Evolutionary conservation across 2,329 filamentous ascomycete species (phyloP).

Genomic region (Fusarium multiceps): DNA sequence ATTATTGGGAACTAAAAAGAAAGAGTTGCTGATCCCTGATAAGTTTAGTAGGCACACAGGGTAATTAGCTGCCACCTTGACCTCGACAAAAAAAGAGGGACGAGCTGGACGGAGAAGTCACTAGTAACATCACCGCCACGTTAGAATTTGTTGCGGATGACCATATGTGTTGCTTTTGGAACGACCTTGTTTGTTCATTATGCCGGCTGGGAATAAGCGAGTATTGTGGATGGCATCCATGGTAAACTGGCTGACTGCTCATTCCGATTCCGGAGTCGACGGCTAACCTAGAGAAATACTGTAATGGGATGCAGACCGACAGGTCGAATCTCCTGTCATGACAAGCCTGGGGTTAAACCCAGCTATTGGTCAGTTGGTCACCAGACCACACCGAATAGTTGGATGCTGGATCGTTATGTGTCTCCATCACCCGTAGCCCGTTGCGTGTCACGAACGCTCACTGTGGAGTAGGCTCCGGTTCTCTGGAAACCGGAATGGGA

Average conservation of each 20-base stretch:
- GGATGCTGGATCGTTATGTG: slow-evolving; percentile 43
- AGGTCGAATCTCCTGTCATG: slow-evolving; percentile 27
- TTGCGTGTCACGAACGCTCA: slow-evolving; percentile 45
- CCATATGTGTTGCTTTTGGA: not conserved
- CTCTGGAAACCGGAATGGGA: slow-evolving; percentile 49
- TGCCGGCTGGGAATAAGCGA: not conserved
- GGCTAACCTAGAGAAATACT: not conserved
- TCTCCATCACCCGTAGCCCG: slow-evolving; percentile 28
- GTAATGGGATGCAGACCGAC: slow-evolving; percentile 30
- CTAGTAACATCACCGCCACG: not conserved
- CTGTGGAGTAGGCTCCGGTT: slow-evolving; percentile 50
- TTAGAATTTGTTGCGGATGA: not conserved
- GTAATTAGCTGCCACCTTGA: slow-evolving; percentile 11
- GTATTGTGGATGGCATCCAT: not conserved
- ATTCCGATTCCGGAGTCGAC: slow-evolving; percentile 34
- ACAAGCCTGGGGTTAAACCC: slow-evolving; percentile 29
- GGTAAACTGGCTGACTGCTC: not conserved
- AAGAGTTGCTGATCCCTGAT: slow-evolving; percentile 15
- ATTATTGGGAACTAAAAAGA: slow-evolving; percentile 13
- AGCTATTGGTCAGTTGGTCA: slow-evolving; percentile 27
- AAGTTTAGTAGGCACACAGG: not conserved
- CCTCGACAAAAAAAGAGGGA: not conserved
- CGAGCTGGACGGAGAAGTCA: not conserved
- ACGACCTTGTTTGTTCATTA: not conserved
- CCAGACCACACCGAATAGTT: slow-evolving; percentile 37